phyloP scores from a whole-genome alignment of 208 protist species.

The Vickermania spadyakhi region DNA sequence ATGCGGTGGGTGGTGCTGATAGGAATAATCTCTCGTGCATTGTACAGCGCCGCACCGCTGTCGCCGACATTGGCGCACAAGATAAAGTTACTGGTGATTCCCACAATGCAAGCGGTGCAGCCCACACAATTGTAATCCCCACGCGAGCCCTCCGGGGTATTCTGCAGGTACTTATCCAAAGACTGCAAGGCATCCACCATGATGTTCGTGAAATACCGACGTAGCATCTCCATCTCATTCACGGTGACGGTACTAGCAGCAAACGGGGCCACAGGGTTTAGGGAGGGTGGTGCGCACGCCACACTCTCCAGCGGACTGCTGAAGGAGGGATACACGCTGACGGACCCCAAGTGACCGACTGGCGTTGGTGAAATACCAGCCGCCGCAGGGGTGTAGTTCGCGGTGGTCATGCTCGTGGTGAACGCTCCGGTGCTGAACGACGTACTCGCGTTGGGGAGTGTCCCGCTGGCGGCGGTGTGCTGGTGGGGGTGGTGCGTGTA shows the following conservation, averaged over 20 bases:
- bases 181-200: constrained; percentile 69
- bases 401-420: too few species aligned
- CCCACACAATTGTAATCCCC: constrained; percentile 69
- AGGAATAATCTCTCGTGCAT: constrained; percentile 13
- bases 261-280: too few species aligned
- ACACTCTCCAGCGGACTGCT: too few species aligned
- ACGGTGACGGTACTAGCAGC: constrained; percentile 16
- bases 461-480: not conserved
- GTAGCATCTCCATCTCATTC: constrained; percentile 58
- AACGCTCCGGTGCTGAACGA: too few species aligned
- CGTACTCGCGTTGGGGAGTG: not conserved
- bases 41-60: constrained; percentile 65
- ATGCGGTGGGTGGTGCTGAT: constrained; percentile 64
- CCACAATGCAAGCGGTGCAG: constrained; percentile 70
- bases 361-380: too few species aligned
- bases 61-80: constrained; percentile 76
- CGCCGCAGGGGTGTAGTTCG: too few species aligned
- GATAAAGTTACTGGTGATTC: constrained; percentile 65
- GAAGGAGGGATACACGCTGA: too few species aligned
- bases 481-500: not conserved
- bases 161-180: constrained; percentile 38
- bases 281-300: too few species aligned
- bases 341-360: too few species aligned
- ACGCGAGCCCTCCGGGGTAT: constrained; percentile 30
- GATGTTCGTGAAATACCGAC: constrained; percentile 48